These are phyloP conservation scores for Nemania abortiva DNA, from an alignment of 2,329 filamentous ascomycete species.

Conservation along the genomic window DNA sequence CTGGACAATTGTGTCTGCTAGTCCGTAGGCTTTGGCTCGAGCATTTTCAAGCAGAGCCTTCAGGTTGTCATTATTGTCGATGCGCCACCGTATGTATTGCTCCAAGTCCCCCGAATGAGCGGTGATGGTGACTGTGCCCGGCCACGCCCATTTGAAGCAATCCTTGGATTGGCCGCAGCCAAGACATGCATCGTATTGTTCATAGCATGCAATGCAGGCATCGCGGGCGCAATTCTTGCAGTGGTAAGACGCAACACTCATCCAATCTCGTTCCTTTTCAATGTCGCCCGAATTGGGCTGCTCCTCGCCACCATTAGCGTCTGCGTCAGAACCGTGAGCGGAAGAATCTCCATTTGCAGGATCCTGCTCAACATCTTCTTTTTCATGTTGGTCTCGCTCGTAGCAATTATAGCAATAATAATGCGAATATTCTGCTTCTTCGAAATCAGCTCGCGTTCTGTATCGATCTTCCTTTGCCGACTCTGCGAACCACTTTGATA, in stretches of 20 bases:
- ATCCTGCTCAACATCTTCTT: too few relatives aligned
- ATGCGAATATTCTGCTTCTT: too few relatives aligned
- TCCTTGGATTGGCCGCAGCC: neutral
- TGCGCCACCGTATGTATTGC: constrained; percentile 11
- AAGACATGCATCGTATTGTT: neutral
- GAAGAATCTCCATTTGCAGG: neutral
- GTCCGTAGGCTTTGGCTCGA: constrained; percentile 2
- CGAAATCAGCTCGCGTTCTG: too few relatives aligned
- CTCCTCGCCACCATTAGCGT: too few relatives aligned
- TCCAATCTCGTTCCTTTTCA: too few relatives aligned
- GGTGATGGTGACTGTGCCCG: neutral
- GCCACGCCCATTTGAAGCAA: neutral
- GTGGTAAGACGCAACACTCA: neutral
- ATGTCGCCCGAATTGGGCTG: too few relatives aligned
- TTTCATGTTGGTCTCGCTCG: neutral
- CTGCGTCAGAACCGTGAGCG: too few relatives aligned
- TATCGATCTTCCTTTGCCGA: too few relatives aligned
- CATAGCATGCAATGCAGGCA: neutral
- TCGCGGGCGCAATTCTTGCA: neutral
- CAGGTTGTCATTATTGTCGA: constrained; percentile 16
- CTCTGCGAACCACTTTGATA: too few relatives aligned
- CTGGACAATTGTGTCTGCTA: constrained; percentile 4
- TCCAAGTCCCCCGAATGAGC: neutral
- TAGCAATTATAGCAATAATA: neutral
- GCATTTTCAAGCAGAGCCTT: constrained; percentile 7